Evolutionary conservation across 441 rosid genomes (phyloP).

Genomic region (Biscutella laevigata): DNA sequence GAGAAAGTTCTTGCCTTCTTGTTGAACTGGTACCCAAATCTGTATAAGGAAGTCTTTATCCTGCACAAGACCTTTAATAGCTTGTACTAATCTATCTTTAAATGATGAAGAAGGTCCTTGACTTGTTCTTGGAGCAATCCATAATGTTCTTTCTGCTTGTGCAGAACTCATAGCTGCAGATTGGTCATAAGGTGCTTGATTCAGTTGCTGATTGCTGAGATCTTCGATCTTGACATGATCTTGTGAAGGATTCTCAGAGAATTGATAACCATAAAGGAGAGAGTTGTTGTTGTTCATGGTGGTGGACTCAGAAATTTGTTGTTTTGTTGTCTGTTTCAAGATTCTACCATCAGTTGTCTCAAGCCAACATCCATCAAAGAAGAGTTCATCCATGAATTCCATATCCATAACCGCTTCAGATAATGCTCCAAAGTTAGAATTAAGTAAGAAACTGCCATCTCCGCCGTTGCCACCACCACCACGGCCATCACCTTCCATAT

Average conservation of each 20-base stretch:
- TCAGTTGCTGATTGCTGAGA: no score
- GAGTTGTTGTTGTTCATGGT: conserved; percentile 17
- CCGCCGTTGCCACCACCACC: conserved; percentile 19
- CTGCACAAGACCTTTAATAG: conserved; percentile 40
- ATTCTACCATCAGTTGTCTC: conserved; percentile 45
- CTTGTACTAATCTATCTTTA: conserved; percentile 49
- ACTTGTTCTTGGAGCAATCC: conserved; percentile 48
- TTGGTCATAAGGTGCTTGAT: conserved; percentile 19
- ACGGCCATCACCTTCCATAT: conserved; percentile 43
- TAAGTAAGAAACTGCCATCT: conserved; percentile 34
- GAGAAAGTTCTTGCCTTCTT: conserved; percentile 58
- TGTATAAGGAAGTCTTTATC: conserved; percentile 61
- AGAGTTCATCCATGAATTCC: conserved; percentile 84
- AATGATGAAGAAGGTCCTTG: conserved; percentile 36
- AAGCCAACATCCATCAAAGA: conserved; percentile 77
- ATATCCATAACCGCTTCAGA: conserved; percentile 59
- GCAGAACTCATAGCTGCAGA: conserved; percentile 19
- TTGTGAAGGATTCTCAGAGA: conserved; percentile 20
- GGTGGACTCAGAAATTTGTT: conserved; percentile 21
- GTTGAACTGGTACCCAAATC: conserved; percentile 74
- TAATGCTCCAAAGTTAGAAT: conserved; percentile 34
- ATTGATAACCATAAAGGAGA: conserved; percentile 17
- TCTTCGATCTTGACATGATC: no score
- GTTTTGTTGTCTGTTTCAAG: conserved; percentile 32
- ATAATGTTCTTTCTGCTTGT: conserved; percentile 35